A percentile compares a stretch with the other conserved stretches of the same genome.
Conservation (phyloP, 2,329 filamentous ascomycete species). For the Fonsecaea erecta region DNA sequence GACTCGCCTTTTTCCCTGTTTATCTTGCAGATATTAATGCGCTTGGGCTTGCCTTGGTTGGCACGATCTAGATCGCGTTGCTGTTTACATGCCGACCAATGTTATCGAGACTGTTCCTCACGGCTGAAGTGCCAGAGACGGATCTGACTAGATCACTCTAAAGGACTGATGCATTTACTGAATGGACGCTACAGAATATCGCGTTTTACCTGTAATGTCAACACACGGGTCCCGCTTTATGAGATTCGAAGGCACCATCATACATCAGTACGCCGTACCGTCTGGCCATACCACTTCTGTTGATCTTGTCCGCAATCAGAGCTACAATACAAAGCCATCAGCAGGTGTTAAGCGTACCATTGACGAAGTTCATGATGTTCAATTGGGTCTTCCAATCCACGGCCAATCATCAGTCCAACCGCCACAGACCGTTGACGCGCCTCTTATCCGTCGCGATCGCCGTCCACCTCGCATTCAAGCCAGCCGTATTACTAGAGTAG, state of each 20-base stretch:
- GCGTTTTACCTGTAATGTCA: not conserved
- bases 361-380: conserved; percentile 32
- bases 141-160: not conserved
- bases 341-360: conserved; percentile 57
- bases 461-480: conserved; percentile 20
- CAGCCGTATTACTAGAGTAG: conserved; percentile 18
- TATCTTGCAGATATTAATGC: conserved; percentile 3
- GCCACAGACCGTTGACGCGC: not conserved
- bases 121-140: not conserved
- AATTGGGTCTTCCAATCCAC: not conserved
- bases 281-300: conserved; percentile 58
- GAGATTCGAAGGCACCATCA: conserved; percentile 17
- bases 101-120: not conserved
- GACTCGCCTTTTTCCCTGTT: conserved; percentile 4
- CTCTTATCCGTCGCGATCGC: not conserved
- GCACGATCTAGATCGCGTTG: not conserved
- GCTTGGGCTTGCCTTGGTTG: conserved; percentile 8
- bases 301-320: conserved; percentile 48
- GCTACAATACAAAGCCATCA: conserved; percentile 48
- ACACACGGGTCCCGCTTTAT: not conserved
- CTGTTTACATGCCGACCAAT: not conserved
- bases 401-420: not conserved
- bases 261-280: conserved; percentile 46
- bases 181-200: not conserved
- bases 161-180: not conserved